Base-by-base conservation (phyloP, 805 yeast genomes). In the Saccharomycopsis sp. region DNA sequence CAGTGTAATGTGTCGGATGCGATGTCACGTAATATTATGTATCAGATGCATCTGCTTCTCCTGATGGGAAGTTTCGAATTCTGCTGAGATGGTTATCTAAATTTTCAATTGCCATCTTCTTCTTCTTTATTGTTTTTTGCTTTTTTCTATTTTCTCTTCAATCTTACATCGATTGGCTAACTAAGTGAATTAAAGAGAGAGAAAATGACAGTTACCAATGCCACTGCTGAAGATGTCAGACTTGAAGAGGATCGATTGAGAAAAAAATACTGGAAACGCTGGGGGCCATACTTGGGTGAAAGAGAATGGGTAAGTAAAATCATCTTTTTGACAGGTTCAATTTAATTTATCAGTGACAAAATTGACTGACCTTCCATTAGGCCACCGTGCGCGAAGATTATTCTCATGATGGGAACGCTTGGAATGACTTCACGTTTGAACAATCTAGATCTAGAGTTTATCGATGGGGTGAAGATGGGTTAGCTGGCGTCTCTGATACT, bases 381-480 rank as follows among this genome's bases (percentile, higher is more conserved):
- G 78, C 85, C 26, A 76, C 86, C 1, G 90, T 85, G 4, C 68
- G 96, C 49, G 96, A 88, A 63, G 96, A 87, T 59, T 88, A 88
- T 62, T 83, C 95, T 0, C 69, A 64, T 41, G 74, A 79, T 53
- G 97, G 97, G 35, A 87, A 87, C 54, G 96, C 96, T 3, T 88
- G 97, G 97, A 71, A 77, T 31, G 77, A 78, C 54, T 88, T 88
- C 63, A 85, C 94, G 5, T 87, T 86, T 60, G 94, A 85, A 48
- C 87, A 85, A 50, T 82, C 94, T 1, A 71, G 78, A 48, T 75
- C 88, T 19, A 68, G 97, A 53, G 77, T 85, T 11, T 88, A 84
- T 60, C 71, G 97, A 36, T 88, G 97, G 97, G 95, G 96, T 34
- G 97, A 89, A 61, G 96, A 88, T 60, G 97, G 97, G 2, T 66